Conservation (phyloP, 257 asterid species). For the Oldenlandia corymbosa region DNA sequence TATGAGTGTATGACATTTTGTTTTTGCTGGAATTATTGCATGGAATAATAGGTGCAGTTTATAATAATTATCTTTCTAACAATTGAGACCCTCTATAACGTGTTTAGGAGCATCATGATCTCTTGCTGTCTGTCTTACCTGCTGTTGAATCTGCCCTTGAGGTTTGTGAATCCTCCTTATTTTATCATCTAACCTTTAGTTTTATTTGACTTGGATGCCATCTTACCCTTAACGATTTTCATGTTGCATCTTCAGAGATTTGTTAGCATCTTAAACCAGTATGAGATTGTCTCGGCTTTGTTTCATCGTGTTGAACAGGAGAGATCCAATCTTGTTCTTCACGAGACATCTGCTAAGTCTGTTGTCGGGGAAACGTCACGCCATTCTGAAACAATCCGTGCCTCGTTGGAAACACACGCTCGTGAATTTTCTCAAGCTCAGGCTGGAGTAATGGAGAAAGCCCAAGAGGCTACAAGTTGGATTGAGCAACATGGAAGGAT, state of each 20-base stretch:
- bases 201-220: slow-evolving; percentile 12
- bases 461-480: slow-evolving; percentile 87
- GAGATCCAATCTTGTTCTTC: slow-evolving; percentile 64
- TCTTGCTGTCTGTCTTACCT: slow-evolving; percentile 72
- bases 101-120: slow-evolving; percentile 93
- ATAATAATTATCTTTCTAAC: background rate
- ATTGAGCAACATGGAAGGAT: slow-evolving; percentile 86
- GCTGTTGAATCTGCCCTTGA: slow-evolving; percentile 77
- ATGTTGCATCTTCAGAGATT: slow-evolving; percentile 54
- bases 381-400: slow-evolving; percentile 60
- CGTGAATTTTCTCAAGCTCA: slow-evolving; percentile 80
- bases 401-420: slow-evolving; percentile 67
- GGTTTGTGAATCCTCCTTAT: slow-evolving; percentile 50
- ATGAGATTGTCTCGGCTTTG: slow-evolving; percentile 68
- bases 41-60: background rate
- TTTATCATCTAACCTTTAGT: slow-evolving; percentile 22
- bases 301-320: slow-evolving; percentile 80
- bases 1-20: background rate
- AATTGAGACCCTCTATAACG: slow-evolving; percentile 13
- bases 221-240: slow-evolving; percentile 16
- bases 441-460: slow-evolving; percentile 65
- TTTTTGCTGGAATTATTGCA: background rate
- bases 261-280: slow-evolving; percentile 57
- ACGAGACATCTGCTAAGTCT: slow-evolving; percentile 74
- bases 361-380: slow-evolving; percentile 68